Base-by-base conservation (phyloP, 768 basidiomycete species). In the Clitopilus passeckerianus region DNA sequence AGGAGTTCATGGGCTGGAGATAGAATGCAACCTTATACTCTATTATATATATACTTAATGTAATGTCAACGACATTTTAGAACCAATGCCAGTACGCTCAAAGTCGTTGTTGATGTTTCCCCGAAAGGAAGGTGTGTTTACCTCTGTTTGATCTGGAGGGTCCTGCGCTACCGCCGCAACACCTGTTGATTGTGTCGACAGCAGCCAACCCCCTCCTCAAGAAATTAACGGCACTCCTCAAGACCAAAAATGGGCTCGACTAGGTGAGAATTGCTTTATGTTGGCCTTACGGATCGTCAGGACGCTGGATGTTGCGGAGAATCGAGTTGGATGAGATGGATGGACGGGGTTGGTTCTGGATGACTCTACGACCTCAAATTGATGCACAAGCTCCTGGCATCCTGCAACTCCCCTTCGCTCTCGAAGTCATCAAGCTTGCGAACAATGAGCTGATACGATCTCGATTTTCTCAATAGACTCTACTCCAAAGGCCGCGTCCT, bases 401-500 rank as follows among this genome's bases (percentile, higher is more conserved):
- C 54, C 55, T 46, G 22, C 60, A 46, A 41, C 53, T 34, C 58
- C 27, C 34, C 24, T 43, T 23, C 15, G 5, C 18, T 53, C 24
- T 56, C 59, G 37, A 14, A 41, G 10, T 33, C 44, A n/a, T 44
- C 16, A 34, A 20, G 23, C 44, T 18, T 27, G 24, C 41, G 33
- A 24, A 33, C 58, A 37, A 57, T 57, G 23, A 64, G 56, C 65
- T 67, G 59, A 50, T 50, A 50, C 22, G 20, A 68, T 60, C 58
- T 61, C 20, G 63, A 59, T 65, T 53, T 34, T 27, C 58, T 58
- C n/a, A 63, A 35, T 72, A 96, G 95, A 85, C 86, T 97, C 70
- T 96, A 97, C 85, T 75, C 77, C 77, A 98, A 97, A 83, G 97
- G 93, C 75, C 94, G 97, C 70, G 87, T 99, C 72, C 83, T 98